Percentiles rank a stretch among this genome's conserved stretches.
These are phyloP conservation scores for Tricholoma hemisulphureum DNA, from an alignment of 768 basidiomycete genomes.

Conservation along the genomic window DNA sequence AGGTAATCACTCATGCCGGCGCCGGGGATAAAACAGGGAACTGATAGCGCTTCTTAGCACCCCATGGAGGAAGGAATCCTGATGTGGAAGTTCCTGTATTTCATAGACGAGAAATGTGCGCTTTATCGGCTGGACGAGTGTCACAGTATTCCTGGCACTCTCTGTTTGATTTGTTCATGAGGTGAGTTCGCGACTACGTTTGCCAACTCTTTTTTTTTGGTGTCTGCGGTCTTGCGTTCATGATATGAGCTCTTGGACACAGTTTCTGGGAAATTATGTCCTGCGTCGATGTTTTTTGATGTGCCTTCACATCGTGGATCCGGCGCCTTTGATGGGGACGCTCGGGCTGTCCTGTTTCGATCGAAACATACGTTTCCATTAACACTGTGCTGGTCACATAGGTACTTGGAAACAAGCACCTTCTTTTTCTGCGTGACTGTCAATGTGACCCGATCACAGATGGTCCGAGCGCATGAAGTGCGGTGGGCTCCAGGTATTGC, in stretches of 20 bases:
- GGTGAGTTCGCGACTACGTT: neutral
- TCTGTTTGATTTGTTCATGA: neutral
- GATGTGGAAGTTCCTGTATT: neutral
- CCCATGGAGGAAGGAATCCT: neutral
- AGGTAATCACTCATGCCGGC: neutral
- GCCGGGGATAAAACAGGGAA: neutral
- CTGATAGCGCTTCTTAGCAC: neutral
- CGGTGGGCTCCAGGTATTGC: neutral
- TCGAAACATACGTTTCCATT: neutral
- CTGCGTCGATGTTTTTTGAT: neutral
- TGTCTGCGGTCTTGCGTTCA: neutral
- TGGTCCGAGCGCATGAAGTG: neutral
- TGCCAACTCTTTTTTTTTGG: neutral
- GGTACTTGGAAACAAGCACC: neutral
- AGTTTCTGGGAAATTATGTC: neutral
- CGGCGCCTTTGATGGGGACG: neutral
- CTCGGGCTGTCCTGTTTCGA: neutral
- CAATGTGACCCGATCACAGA: neutral
- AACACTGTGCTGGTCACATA: neutral
- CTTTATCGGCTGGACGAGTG: neutral
- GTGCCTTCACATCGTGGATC: neutral
- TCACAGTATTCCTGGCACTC: neutral
- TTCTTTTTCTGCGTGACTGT: neutral
- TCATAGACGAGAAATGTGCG: neutral
- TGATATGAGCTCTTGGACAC: neutral